A percentile compares a stretch with the other conserved stretches of the same genome.
These are phyloP conservation scores for Pseudogymnoascus sp. DNA, from an alignment of 2,329 filamentous ascomycete genomes.

Conservation along the genomic window DNA sequence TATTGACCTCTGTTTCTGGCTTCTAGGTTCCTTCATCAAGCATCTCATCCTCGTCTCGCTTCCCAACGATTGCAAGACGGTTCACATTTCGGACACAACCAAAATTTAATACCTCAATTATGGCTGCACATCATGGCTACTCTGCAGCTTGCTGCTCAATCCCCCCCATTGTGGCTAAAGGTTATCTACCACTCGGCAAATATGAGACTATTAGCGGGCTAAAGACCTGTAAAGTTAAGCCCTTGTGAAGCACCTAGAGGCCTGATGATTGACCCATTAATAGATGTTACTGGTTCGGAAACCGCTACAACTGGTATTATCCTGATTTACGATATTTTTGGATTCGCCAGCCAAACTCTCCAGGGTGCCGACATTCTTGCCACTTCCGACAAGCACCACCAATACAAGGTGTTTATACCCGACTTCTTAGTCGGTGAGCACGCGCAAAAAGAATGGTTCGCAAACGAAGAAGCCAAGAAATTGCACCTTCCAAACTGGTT, in stretches of 20 bases:
- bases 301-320: conserved; percentile 50
- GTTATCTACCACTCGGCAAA: conserved; percentile 45
- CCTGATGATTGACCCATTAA: neutral
- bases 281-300: conserved; percentile 38
- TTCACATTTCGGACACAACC: neutral
- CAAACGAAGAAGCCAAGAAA: conserved; percentile 43
- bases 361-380: conserved; percentile 62
- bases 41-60: neutral
- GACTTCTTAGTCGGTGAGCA: conserved; percentile 72
- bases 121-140: conserved; percentile 34
- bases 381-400: conserved; percentile 32
- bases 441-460: conserved; percentile 46
- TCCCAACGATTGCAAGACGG: neutral
- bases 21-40: neutral
- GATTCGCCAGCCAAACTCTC: conserved; percentile 60
- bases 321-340: conserved; percentile 55
- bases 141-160: conserved; percentile 50
- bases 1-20: neutral
- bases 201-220: conserved; percentile 48
- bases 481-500: conserved; percentile 27
- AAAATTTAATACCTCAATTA: neutral
- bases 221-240: conserved; percentile 39
- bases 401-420: conserved; percentile 79
- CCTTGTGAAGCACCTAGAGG: neutral
- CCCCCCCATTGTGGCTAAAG: conserved; percentile 47